Percentiles rank a stretch among this genome's conserved stretches.
phyloP scores from a whole-genome alignment of 805 yeast genomes.

The fission yeast (Schizosaccharomyces pombe) region DNA sequence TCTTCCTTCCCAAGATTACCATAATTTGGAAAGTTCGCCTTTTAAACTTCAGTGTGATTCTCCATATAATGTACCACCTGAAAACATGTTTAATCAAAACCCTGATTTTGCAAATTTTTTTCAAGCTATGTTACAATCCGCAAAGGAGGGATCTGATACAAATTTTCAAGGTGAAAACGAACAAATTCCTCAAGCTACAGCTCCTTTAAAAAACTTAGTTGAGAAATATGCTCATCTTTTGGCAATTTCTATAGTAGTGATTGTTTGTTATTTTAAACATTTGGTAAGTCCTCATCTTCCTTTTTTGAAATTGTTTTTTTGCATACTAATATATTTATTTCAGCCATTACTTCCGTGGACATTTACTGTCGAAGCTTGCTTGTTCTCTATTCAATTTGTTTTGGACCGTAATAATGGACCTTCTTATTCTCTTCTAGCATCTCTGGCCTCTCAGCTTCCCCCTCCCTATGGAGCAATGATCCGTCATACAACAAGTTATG shows the following conservation, averaged over 20 bases:
- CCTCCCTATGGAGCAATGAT: neutral
- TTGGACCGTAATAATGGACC: neutral
- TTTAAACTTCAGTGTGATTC: neutral
- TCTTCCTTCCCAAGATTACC: neutral
- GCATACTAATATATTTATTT: neutral
- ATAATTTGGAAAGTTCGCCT: neutral
- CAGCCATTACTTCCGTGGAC: neutral
- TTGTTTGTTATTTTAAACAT: neutral
- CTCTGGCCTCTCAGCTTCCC: neutral
- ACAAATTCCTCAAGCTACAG: neutral
- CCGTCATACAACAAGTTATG: neutral
- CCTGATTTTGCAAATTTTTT: constrained; percentile 1
- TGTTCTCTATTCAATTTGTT: neutral
- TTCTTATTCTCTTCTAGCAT: neutral
- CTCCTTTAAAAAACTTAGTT: neutral
- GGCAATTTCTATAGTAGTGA: neutral
- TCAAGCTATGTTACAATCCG: neutral
- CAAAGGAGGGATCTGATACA: neutral
- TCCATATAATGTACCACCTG: neutral
- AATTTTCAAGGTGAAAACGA: neutral
- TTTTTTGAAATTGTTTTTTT: too few species aligned
- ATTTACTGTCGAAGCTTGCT: neutral
- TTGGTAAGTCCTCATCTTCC: neutral
- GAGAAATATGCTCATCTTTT: neutral
- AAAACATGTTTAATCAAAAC: neutral